Percentiles rank a stretch among this genome's conserved stretches.
Conservation (phyloP, 1,139 yeast genomes). For the Sugiyamaella neomexicana region DNA sequence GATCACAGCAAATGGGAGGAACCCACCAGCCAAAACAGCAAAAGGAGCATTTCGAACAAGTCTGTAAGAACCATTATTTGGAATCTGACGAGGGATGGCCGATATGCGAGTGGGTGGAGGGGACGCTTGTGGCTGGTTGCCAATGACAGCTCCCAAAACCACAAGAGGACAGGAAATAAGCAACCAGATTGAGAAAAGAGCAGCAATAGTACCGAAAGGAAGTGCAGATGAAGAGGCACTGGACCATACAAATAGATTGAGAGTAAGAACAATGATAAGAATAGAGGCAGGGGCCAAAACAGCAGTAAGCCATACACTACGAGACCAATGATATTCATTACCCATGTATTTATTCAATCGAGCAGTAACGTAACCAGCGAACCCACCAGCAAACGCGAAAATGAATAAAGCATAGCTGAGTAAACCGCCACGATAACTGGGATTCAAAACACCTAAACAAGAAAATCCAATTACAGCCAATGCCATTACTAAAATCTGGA, state of each 20-base stretch:
- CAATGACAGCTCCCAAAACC: constrained; percentile 65
- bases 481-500: constrained; percentile 65
- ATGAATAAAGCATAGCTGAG: constrained; percentile 59
- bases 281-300: constrained; percentile 57
- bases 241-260: constrained; percentile 75
- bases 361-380: constrained; percentile 72
- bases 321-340: constrained; percentile 38
- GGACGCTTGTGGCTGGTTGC: constrained; percentile 45
- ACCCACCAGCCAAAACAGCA: constrained; percentile 52
- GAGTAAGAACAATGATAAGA: constrained; percentile 52
- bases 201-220: constrained; percentile 72
- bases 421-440: constrained; percentile 66
- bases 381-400: constrained; percentile 67
- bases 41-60: constrained; percentile 36
- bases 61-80: constrained; percentile 41
- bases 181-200: constrained; percentile 57
- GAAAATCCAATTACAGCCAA: constrained; percentile 61
- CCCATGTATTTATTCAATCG: constrained; percentile 57
- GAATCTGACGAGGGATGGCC: constrained; percentile 42
- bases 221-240: constrained; percentile 73
- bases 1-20: constrained; percentile 76
- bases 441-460: constrained; percentile 56
- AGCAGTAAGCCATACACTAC: constrained; percentile 37
- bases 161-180: constrained; percentile 73
- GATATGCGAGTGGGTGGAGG: constrained; percentile 38